A percentile compares a stretch with the other conserved stretches of the same genome.
Conservation (phyloP, 2,329 filamentous ascomycete genomes). For the Xylaria sp. region DNA sequence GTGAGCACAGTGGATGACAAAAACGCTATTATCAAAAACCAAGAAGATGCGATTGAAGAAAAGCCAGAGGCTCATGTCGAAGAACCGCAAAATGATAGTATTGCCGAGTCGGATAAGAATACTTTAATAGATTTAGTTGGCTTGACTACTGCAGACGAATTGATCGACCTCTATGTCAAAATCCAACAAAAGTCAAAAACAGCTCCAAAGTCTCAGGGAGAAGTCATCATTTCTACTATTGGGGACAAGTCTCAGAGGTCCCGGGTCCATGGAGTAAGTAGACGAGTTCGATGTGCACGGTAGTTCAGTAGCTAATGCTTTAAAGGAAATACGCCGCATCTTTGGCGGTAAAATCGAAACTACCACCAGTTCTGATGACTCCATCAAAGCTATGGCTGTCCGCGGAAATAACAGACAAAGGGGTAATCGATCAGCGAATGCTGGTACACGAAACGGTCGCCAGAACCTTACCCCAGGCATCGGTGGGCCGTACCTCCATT, state of each 20-base stretch:
- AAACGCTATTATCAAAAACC: background rate
- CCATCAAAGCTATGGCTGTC: constrained; percentile 68
- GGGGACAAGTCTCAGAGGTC: constrained; percentile 44
- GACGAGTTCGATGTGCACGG: background rate
- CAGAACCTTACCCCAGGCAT: constrained; percentile 42
- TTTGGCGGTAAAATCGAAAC: constrained; percentile 84
- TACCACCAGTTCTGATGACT: constrained; percentile 64
- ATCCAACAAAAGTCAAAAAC: constrained; percentile 38
- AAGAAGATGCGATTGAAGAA: constrained; percentile 14
- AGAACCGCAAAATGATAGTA: constrained; percentile 20
- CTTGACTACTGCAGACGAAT: constrained; percentile 38
- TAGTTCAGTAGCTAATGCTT: constrained; percentile 35
- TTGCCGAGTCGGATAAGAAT: constrained; percentile 38
- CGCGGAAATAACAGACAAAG: constrained; percentile 44
- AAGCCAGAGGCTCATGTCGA: constrained; percentile 24
- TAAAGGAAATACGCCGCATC: constrained; percentile 74
- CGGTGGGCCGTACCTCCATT: constrained; percentile 84
- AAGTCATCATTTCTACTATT: constrained; percentile 44
- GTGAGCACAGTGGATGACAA: background rate
- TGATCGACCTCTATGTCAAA: constrained; percentile 42
- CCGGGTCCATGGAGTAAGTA: constrained; percentile 58
- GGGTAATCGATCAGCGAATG: constrained; percentile 42
- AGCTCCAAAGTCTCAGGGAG: constrained; percentile 33
- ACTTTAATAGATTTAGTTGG: constrained; percentile 42
- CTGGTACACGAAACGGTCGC: constrained; percentile 39